phyloP scores from a whole-genome alignment of 2,329 filamentous ascomycete genomes.

The Fusarium camptoceras region DNA sequence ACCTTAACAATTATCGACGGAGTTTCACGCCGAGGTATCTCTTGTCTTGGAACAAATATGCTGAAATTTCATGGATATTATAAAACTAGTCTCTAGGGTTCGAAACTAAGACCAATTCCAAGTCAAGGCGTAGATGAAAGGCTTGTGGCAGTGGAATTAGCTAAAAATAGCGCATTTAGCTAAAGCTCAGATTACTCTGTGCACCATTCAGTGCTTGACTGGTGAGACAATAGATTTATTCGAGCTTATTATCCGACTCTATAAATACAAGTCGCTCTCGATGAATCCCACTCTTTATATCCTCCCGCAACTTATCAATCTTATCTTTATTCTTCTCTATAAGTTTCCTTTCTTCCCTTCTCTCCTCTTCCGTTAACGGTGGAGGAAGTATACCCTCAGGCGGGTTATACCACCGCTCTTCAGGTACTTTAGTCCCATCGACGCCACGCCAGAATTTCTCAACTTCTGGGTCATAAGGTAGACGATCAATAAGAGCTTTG shows the following conservation, averaged over 20 bases:
- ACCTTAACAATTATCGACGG: too few relatives aligned
- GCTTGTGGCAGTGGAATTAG: too few relatives aligned
- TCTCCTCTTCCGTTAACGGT: neutral
- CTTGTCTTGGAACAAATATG: too few relatives aligned
- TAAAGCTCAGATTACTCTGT: too few relatives aligned
- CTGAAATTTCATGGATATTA: too few relatives aligned
- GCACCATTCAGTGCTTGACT: neutral
- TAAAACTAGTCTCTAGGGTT: too few relatives aligned
- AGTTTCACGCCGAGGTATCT: too few relatives aligned
- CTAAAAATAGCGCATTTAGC: too few relatives aligned
- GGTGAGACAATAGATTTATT: neutral
- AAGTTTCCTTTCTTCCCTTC: neutral
- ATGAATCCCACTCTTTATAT: neutral
- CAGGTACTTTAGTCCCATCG: neutral
- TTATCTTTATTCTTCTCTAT: neutral
- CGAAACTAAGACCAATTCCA: too few relatives aligned
- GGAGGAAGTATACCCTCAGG: neutral
- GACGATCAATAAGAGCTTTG: slow-evolving; percentile 2
- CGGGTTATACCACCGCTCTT: neutral
- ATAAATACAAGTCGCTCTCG: neutral
- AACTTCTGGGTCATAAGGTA: neutral
- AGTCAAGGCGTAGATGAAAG: too few relatives aligned
- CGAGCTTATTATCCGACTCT: slow-evolving; percentile 2
- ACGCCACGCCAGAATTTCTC: neutral
- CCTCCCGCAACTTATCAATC: neutral